Evolutionary conservation across 108 stramenopile species (phyloP), one percentile per base, ranked within the genome.

Genomic region (Thalassiosira profunda): DNA sequence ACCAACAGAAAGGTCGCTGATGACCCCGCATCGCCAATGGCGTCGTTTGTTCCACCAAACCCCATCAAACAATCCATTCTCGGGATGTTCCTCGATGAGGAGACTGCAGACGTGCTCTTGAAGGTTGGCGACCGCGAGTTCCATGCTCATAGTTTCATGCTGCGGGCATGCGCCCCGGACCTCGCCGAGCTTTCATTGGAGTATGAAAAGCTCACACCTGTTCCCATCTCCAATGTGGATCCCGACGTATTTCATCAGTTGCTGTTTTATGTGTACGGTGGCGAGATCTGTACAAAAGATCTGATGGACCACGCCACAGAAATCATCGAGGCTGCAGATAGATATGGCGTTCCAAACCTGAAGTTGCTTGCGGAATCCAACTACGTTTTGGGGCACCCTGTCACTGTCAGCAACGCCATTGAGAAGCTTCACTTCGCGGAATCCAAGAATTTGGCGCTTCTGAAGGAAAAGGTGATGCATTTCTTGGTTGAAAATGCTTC

Each of bases 291-390:
- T 7, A 15, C 48, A 7, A 40, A 21, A 14, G 58, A 67, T 8
- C 60, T 44, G 57, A 51, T 36, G 8, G 65, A 40, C 20, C 34
- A 67, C 17, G 6, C 63, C 53, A 54, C 40, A 15, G 46, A 67
- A n/a, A 43, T 73, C 40, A 29, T 73, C 34, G 43, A 67, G 21
- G 72, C 65, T 15, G 55, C 72, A 26, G 66, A 67, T 30, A 67
- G 46, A 14, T 73, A 36, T 30, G 58, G 67, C 33, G 18, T 67
- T 20, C 42, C 56, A 18, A 25, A 45, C 9, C 57, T 73, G 29
- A 73, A 73, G 58, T 18, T 43, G 8, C 57, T 58, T 36, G 66
- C 72, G 11, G 72, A 73, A 59, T 40, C 67, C 17, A 33, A 15
- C 43, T 58, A 67, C 58, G 58, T 38, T 17, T 23, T 52, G 1